Evolutionary conservation across 768 basidiomycete species (phyloP), one percentile per base, ranked within the genome.

Genomic region (Panellus pusillus): DNA sequence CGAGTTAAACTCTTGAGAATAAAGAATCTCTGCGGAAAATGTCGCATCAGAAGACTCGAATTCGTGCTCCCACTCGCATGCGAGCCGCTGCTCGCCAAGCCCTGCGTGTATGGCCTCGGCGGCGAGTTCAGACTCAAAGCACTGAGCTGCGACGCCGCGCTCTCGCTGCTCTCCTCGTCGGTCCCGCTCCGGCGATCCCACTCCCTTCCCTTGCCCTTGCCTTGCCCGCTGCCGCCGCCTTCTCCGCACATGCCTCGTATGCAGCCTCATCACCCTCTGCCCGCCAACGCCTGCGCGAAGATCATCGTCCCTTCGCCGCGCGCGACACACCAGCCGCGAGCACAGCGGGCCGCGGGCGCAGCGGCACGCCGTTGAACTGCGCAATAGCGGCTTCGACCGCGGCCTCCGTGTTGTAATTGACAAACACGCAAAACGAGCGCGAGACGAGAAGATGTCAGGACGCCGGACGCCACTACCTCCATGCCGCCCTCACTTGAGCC

Each of bases 381-480:
- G 66, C 63, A 52, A 95, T 90, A 4, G 92, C 93, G 5, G 72
- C 71, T 8, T 80, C 72, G 18, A 98, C 72, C 53, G 84, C 74
- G 5, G 65, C 70, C 61, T 88, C 80, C 0, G 77, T 79, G 43
- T 82, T 79, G 64, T 87, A 96, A 68, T 98, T 98, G 68, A 96
- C 81, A 65, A 98, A 98, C 4, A 91, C 92, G 70, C 95, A 98
- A 63, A 84, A 91, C 2, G 93, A 95, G n/a, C 92, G 83, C 15
- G 87, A 80, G 61, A 98, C 98, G 47, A 93, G 71, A 96, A 97
- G 55, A 98, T 84, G 11, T 93, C 2, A 87, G 68, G 1, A 97
- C 83, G 7, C 91, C 37, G 6, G 17, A 7, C 17, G 31, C 24
- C 27, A 8, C 9, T 11, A 35, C 3, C 8, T 35, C 36, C 28